Percentiles rank a stretch among this genome's conserved stretches.
These are phyloP conservation scores for Amanita jacksonii DNA, from an alignment of 768 basidiomycete species.

Conservation along the genomic window DNA sequence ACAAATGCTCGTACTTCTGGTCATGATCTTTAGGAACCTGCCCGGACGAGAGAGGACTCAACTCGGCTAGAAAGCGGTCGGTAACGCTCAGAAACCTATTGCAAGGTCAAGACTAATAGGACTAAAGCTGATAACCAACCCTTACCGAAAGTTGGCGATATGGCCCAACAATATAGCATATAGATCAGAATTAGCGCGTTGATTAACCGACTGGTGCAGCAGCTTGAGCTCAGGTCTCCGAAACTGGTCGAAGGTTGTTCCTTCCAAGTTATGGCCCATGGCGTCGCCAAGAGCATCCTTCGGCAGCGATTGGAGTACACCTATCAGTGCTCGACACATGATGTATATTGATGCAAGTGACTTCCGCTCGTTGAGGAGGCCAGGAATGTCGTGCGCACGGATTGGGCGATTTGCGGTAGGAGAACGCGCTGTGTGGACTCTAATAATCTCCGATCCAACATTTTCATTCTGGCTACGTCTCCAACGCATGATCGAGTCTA, in stretches of 20 bases:
- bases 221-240: slow-evolving; percentile 60
- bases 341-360: slow-evolving; percentile 83
- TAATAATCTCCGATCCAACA: slow-evolving; percentile 39
- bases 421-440: slow-evolving; percentile 36
- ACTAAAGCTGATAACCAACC: not conserved
- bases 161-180: slow-evolving; percentile 81
- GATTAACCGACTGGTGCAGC: slow-evolving; percentile 59
- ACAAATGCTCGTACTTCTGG: slow-evolving; percentile 73
- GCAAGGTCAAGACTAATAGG: not conserved
- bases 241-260: slow-evolving; percentile 83
- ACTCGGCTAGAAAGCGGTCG: slow-evolving; percentile 78
- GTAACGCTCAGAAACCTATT: slow-evolving; percentile 84
- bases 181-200: slow-evolving; percentile 71
- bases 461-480: slow-evolving; percentile 65
- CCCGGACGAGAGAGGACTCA: slow-evolving; percentile 63
- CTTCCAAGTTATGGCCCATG: slow-evolving; percentile 75
- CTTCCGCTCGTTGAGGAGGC: slow-evolving; percentile 58
- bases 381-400: slow-evolving; percentile 38
- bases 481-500: slow-evolving; percentile 86
- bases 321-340: slow-evolving; percentile 80
- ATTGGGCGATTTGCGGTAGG: slow-evolving; percentile 22
- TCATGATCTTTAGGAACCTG: slow-evolving; percentile 77
- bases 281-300: slow-evolving; percentile 73
- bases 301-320: slow-evolving; percentile 59
- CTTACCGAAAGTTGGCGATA: slow-evolving; percentile 71